Conservation (phyloP, 306 rosid genomes). For the Vigna radiata region DNA sequence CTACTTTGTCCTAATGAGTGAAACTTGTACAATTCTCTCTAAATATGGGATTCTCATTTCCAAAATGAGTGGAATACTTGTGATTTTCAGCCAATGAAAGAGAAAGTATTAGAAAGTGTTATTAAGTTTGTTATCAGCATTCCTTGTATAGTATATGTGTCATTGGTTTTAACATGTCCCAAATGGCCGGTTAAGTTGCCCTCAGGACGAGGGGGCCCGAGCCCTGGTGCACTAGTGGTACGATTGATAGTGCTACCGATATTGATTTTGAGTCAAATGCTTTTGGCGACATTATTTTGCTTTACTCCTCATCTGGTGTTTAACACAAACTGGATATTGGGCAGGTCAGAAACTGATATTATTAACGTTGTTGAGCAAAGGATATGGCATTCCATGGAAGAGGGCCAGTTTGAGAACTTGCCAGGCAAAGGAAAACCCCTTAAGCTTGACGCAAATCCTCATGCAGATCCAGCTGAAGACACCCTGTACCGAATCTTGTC, state of each 20-base stretch:
- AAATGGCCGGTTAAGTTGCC: neutral
- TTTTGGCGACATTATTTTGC: slow-evolving; percentile 11
- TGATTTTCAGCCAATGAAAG: neutral
- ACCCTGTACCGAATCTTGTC: slow-evolving; percentile 79
- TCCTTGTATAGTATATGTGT: neutral
- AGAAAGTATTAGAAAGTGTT: neutral
- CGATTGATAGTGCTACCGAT: neutral
- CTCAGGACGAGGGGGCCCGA: neutral
- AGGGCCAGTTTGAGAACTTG: slow-evolving; percentile 86
- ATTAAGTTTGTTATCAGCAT: neutral
- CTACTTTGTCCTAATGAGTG: neutral
- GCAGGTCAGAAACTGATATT: slow-evolving; percentile 88
- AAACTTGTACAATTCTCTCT: neutral
- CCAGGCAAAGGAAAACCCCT: slow-evolving; percentile 95
- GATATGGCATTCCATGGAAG: slow-evolving; percentile 98
- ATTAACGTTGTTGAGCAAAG: slow-evolving; percentile 89
- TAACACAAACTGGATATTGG: slow-evolving; percentile 27
- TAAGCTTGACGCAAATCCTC: slow-evolving; percentile 73
- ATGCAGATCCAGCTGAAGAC: slow-evolving; percentile 94
- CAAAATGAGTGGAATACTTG: neutral
- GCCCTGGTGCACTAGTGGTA: neutral
- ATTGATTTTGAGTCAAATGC: slow-evolving; percentile 6
- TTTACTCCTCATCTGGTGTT: slow-evolving; percentile 13
- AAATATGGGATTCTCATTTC: neutral
- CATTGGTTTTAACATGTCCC: slow-evolving; percentile 6